Base-by-base conservation (phyloP, 495 filamentous ascomycete genomes). In the Xylaria bambusicola region DNA sequence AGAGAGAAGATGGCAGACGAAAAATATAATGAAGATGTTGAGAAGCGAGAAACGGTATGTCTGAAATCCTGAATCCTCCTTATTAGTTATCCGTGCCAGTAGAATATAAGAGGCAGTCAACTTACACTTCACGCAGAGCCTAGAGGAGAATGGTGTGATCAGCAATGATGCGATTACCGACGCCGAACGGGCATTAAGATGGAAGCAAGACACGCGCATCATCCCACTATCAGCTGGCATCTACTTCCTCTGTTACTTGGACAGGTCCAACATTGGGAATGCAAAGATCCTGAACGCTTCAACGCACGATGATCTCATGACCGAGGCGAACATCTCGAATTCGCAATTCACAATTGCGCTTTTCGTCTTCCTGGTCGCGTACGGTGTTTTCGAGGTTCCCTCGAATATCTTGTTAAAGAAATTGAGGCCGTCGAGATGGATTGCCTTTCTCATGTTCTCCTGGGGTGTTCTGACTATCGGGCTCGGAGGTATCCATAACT, bases 361-460 rank as follows among this genome's bases (percentile, higher is more conserved):
- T 0, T 84, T 85, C 31, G 83, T 93, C 62, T 73, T 71, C 61
- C 61, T 75, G 21, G 52, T 75, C 8, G 68, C 71, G 2, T 75
- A 75, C 41, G 66, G 69, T 4, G 50, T 74, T 6, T 68, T 73
- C 46, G 71, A 72, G 20, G 67, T 89, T 0, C 66, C 89, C 44
- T 92, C 89, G 18, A 94, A 95, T 65, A 69, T 95, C 53, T 71
- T 95, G 13, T 80, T 95, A 40, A 93, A 93, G 70, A 80, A 80
- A 0, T 64, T 86, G 27, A 52, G 71, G 3, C 76, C 76, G 2
- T 72, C 69, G 53, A 65, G 79, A 51, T 86, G 83, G 79, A 80
- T 88, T 15, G 79, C 85, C 0, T 80, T 81, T 26, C 72, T 87
- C 17, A 86, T 86, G 79, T 61, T 82, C 45, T 67, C 80, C 0